phyloP scores from a whole-genome alignment of 495 filamentous ascomycete species.

The Pyronema omphalodes region DNA sequence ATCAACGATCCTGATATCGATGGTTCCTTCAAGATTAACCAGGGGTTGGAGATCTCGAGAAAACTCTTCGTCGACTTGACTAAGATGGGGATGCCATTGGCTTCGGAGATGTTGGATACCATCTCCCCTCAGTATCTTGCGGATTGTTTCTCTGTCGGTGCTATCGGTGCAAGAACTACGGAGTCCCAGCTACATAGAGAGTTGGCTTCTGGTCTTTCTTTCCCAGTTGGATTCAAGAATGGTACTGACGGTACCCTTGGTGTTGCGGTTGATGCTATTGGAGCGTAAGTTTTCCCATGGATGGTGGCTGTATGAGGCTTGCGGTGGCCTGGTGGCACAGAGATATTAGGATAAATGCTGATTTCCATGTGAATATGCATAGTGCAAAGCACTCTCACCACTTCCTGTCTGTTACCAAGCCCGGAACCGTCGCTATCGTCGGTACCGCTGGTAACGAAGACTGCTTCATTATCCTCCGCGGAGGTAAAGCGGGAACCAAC shows the following conservation, averaged over 20 bases:
- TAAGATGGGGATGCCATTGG: slow-evolving; percentile 88
- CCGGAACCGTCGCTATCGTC: slow-evolving; percentile 87
- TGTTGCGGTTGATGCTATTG: slow-evolving; percentile 92
- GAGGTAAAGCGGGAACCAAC: slow-evolving; percentile 85
- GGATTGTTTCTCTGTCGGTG: slow-evolving; percentile 81
- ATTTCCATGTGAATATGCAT: slow-evolving; percentile 1
- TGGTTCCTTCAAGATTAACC: slow-evolving; percentile 97
- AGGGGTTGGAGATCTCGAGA: slow-evolving; percentile 70
- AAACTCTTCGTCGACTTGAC: slow-evolving; percentile 93
- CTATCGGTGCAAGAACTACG: slow-evolving; percentile 86
- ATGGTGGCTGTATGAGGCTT: neutral
- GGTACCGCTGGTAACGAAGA: slow-evolving; percentile 93
- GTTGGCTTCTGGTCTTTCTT: slow-evolving; percentile 78
- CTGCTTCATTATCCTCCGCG: slow-evolving; percentile 92
- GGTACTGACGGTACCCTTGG: slow-evolving; percentile 84
- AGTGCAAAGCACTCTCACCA: slow-evolving; percentile 76
- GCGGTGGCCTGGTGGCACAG: neutral
- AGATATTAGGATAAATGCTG: neutral
- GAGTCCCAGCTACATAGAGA: slow-evolving; percentile 93
- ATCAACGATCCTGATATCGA: slow-evolving; percentile 99
- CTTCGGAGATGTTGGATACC: slow-evolving; percentile 95
- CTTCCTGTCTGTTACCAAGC: slow-evolving; percentile 97
- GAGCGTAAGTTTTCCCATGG: slow-evolving; percentile 31
- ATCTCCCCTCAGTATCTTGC: slow-evolving; percentile 96
- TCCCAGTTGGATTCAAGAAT: slow-evolving; percentile 99